Percentiles rank a stretch among this genome's conserved stretches.
phyloP scores from a whole-genome alignment of 768 basidiomycete genomes.

The Tylopilus cervinicoccineus region DNA sequence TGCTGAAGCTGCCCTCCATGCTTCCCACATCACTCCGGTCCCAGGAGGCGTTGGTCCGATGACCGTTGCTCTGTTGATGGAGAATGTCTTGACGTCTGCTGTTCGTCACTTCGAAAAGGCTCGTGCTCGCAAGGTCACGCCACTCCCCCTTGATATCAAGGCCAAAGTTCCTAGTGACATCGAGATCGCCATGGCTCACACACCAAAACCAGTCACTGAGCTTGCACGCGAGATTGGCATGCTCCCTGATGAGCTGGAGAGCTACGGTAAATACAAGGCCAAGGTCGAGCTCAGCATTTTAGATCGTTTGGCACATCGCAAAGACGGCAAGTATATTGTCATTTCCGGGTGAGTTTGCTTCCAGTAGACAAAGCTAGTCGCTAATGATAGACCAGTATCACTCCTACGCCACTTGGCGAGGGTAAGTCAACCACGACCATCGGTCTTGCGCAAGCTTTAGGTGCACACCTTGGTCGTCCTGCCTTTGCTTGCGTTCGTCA shows the following conservation, averaged over 20 bases:
- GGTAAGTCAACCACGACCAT: slow-evolving; percentile 99
- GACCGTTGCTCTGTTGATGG: slow-evolving; percentile 98
- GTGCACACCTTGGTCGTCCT: slow-evolving; percentile 88
- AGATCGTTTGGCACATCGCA: slow-evolving; percentile 77
- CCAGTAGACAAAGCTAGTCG: not conserved
- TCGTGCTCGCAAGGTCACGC: slow-evolving; percentile 65
- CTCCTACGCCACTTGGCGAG: slow-evolving; percentile 94
- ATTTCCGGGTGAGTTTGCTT: slow-evolving; percentile 69
- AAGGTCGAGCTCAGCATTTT: slow-evolving; percentile 92
- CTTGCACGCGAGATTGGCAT: slow-evolving; percentile 89
- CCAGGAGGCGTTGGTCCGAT: slow-evolving; percentile 99
- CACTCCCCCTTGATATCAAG: slow-evolving; percentile 73
- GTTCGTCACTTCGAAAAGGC: slow-evolving; percentile 73
- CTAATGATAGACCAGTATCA: slow-evolving; percentile 54
- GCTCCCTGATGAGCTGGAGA: slow-evolving; percentile 82
- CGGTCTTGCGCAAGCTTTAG: slow-evolving; percentile 93
- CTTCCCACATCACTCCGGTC: slow-evolving; percentile 93
- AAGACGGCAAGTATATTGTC: slow-evolving; percentile 94
- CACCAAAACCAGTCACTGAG: slow-evolving; percentile 80
- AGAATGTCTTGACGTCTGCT: slow-evolving; percentile 85
- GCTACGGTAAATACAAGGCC: slow-evolving; percentile 94
- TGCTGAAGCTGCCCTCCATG: slow-evolving; percentile 66
- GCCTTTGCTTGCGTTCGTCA: slow-evolving; percentile 97
- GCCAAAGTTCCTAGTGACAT: slow-evolving; percentile 95
- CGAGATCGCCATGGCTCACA: slow-evolving; percentile 93